Evolutionary conservation across 1,284 basidiomycete genomes (phyloP), one percentile per base, ranked within the genome.

Genomic region (Austroboletus novae-zelandiae): DNA sequence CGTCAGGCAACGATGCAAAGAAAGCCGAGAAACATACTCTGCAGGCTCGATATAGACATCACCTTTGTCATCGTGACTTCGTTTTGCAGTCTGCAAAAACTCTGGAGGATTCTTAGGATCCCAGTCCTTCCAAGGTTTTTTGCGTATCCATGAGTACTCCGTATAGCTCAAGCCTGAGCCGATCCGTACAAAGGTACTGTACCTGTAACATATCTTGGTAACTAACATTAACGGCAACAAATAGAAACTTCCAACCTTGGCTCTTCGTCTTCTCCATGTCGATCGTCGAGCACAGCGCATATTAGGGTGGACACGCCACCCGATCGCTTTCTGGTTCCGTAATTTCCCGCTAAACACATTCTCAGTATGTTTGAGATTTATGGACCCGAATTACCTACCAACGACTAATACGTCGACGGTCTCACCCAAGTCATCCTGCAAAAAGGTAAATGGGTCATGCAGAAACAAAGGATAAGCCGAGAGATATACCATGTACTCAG

Each of bases 361-460:
- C 17, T 51, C 1, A 54, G 42, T 31, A 47, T 2, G 32, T n/a
- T 25, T 45, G 31, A 50, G 17, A 30, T 37, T 27, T 7, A 17
- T 0, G 5, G 32, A 14, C 8, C 17, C 7, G 36, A 10, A 34
- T 14, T n/a, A 58, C 81, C 52, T 61, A 85, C 89, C 90, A 25
- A 97, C 83, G 27, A 98, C 91, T 2, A 96, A 71, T 0, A 95
- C 80, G 56, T 96, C 94, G 4, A 94, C 83, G 0, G 90, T 94
- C 71, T 95, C 89, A 9, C 89, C 89, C 80, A 93, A 84, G 57
- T 90, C 88, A 56, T 93, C 91, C 88, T 91, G 56, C 18, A 49
- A 4, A 10, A 35, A 43, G 57, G 47, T 9, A n/a, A 35, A 49
- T 60, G 30, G 50, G n/a, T 13, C 10, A 25, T 23, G 20, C 17